Evolutionary conservation across 1,284 basidiomycete genomes (phyloP), one percentile per base, ranked within the genome.

Genomic region (Thecaphora thlaspeos): DNA sequence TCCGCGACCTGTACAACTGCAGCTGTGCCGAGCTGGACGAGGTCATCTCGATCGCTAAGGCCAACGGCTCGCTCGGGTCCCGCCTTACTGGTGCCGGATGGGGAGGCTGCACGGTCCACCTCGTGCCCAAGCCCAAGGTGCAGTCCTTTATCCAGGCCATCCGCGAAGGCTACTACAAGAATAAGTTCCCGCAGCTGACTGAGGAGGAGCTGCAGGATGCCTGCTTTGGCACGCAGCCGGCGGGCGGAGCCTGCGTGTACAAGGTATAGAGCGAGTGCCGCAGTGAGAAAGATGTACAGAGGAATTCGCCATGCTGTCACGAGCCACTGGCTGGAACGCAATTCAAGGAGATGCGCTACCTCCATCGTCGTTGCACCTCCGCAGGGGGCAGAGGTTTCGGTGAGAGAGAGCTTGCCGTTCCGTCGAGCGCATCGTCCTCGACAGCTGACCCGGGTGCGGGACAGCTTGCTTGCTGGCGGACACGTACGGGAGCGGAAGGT

Each of bases 11-110:
- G 12, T 76, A 72, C 60, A 61, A 72, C 41, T 71, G 68, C 52
- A 68, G 67, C 51, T 75, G 70, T 38, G 48, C 60, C 15, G 75
- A 77, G 54, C 58, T 77, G 10, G 46, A 73, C 34, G 40, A 56
- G n/a, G 57, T 76, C 12, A 55, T 71, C 34, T 52, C 54, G 8
- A 69, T 76, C n/a, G 73, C 73, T 3, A 63, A 70, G 36, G 21
- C 48, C 24, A 62, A 67, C 47, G 75, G 75, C 9, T 57, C 72
- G 15, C 39, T 75, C 21, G 75, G 74, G 15, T 61, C 67, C 19
- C 60, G 75, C 3, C 42, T 73, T 26, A 75, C 73, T 1, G 74
- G 75, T 10, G 75, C 75, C 0, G 75, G 75, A 3, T 77, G 75
- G 75, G 75, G 75, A 19, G 75, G 75, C 2, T 73, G 68, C 38